Conservation (phyloP, 257 asterid species). For the Linderniella brevidens region DNA sequence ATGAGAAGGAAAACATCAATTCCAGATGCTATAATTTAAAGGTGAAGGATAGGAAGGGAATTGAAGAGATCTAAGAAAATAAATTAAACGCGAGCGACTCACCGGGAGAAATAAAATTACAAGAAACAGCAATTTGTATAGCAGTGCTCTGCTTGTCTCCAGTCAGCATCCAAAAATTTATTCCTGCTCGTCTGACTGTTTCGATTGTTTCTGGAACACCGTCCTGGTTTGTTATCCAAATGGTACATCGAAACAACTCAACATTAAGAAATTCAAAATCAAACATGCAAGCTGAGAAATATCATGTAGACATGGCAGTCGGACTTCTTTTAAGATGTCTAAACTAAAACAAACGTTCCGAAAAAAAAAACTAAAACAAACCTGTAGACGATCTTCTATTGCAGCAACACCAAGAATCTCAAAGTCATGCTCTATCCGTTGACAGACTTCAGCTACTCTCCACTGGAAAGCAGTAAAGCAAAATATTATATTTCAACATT, state of each 20-base stretch:
- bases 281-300: not conserved
- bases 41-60: too few species aligned
- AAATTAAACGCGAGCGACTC: not conserved
- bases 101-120: constrained; percentile 97
- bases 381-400: constrained; percentile 97
- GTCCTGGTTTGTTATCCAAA: constrained; percentile 37
- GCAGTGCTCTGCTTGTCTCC: constrained; percentile 97
- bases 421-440: constrained; percentile 71
- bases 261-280: not conserved
- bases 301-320: constrained; percentile 5
- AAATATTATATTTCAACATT: constrained; percentile 1
- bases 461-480: constrained; percentile 34
- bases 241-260: not conserved
- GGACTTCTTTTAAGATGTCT: constrained; percentile 12
- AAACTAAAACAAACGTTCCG: not conserved
- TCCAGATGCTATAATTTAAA: too few species aligned
- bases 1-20: too few species aligned
- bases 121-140: constrained; percentile 90
- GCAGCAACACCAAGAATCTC: constrained; percentile 98
- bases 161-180: constrained; percentile 97
- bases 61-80: too few species aligned
- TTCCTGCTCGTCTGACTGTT: constrained; percentile 86
- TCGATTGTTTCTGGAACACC: constrained; percentile 94
- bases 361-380: constrained; percentile 9
- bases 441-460: constrained; percentile 97